Percentiles rank a stretch among this genome's conserved stretches.
These are phyloP conservation scores for Carex myosuroides DNA, from an alignment of 176 grass and related monocot species.

Conservation along the genomic window DNA sequence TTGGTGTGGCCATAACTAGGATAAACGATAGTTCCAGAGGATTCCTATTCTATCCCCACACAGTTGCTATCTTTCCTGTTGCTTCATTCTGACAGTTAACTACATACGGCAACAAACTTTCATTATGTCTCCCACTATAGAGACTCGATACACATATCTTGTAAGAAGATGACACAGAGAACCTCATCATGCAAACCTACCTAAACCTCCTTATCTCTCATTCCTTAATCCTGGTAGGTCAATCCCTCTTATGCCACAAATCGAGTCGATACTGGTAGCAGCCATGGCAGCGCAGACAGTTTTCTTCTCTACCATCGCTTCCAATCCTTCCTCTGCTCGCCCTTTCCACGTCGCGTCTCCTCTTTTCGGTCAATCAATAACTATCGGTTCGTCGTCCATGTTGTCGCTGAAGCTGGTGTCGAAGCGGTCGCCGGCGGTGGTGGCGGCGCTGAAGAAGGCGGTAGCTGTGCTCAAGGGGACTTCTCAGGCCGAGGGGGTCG, in stretches of 20 bases:
- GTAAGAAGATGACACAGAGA: not conserved
- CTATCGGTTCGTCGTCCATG: slow-evolving; percentile 13
- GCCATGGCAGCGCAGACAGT: slow-evolving; percentile 67
- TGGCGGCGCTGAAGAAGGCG: slow-evolving; percentile 70
- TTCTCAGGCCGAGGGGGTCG: slow-evolving; percentile 69
- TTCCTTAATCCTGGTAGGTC: not conserved
- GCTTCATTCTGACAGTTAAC: not conserved
- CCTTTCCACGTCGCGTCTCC: slow-evolving; percentile 42
- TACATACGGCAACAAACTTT: not conserved
- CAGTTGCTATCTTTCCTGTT: not conserved
- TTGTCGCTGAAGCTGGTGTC: not conserved
- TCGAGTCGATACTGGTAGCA: not conserved
- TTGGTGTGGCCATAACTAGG: not conserved
- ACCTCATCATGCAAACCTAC: not conserved
- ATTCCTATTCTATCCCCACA: not conserved
- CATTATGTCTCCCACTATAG: not conserved
- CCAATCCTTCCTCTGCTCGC: slow-evolving; percentile 44
- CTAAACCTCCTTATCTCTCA: not conserved
- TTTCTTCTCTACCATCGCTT: slow-evolving; percentile 27
- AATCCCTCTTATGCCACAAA: slow-evolving; percentile 6
- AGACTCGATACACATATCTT: not conserved
- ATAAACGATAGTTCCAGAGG: not conserved
- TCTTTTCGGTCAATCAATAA: slow-evolving; percentile 15
- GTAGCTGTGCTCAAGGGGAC: slow-evolving; percentile 81
- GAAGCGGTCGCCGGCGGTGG: slow-evolving; percentile 35